Base-by-base conservation (phyloP, 2,329 filamentous ascomycete species). In the Calycina herbarum region DNA sequence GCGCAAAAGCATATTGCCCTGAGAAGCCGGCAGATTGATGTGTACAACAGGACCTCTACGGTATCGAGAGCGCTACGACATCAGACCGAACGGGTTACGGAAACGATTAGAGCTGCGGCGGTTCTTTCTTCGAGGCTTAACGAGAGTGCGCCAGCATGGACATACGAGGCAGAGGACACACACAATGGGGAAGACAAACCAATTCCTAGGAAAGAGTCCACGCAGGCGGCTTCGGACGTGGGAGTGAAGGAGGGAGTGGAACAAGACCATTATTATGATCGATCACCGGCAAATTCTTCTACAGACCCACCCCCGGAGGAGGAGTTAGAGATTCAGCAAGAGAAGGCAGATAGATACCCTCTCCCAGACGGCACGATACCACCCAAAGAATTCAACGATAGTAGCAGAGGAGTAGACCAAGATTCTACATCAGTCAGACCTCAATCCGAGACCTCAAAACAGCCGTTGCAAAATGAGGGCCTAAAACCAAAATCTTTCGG, bases 21-120 rank as follows among this genome's bases (percentile, higher is more conserved):
- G 62, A 82, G 86, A 69, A 65, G 68, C 63, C 82, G 83, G 63
- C 87, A 91, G 75, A 79, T 89, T 71, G 85, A 89, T 74, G 77
- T 86, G 59, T 90, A 85, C 76, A 86, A 79, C 60, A 82, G 84
- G 70, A 90, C 89, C 0, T 91, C 89, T 2, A 86, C 85, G 35
- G 76, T 91, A 59, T 85, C 86, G 33, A 87, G 85, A 74, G 84
- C 85, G 15, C 80, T 89, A 64, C 87, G 87, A 75, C 81, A 75
- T 61, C 86, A 89, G 77, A 85, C 84, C 1, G 85, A 89, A 68
- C 82, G 85, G 64, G 77, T 89, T 60, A 86, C 86, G 1, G 78
- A 88, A 61, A 89, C 86, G 20, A 82, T 83, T 45, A 82, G 84
- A 70, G 87, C 88, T 54, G 87, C 86, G 24, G 81, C 85, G 42